Base-by-base conservation (phyloP, 805 yeast genomes). In the Hanseniaspora pseudoguilliermondii region DNA sequence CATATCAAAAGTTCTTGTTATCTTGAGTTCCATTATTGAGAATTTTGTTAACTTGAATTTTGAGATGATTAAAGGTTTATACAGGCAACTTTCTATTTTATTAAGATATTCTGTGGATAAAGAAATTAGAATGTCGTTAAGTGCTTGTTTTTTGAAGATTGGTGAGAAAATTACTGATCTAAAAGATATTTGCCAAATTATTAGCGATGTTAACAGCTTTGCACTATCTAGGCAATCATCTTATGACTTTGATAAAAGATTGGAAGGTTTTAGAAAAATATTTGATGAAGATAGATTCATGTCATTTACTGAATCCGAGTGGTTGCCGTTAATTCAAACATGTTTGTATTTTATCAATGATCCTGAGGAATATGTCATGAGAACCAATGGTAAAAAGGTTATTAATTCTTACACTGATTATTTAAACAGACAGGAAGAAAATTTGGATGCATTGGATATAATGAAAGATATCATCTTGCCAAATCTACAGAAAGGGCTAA, bases 301-400 rank as follows among this genome's bases (percentile, higher is more conserved):
- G 6, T 58, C 64, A 0, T 68, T 85, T 2, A 64, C 77, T 0
- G 71, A 77, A 0, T 44, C 68, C 2, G 87, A 87, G 62, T 93
- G 97, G 97, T 60, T 78, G 10, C 96, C 96, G 2, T 63, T 93
- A 3, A 57, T 93, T 21, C 77, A 83, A 65, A 79, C 81, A 54
- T 74, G 81, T 57, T 72, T 93, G 41, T 88, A 71, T 64, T 86
- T 79, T 65, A 77, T 93, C 57, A 80, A 81, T 57, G 95, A 87
- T 62, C 81, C 81, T 39, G 82, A 80, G 15, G 98, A 91, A 67
- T 72, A 84, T 49, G 83, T 95, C 0, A 71, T 91, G 57, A 77
- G 97, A 67, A 77, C 86, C 0, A 86, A 86, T 63, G 86, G 96
- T 2, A 69, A 86, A 0, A 81, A 77, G 60, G 70, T 81, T 0